phyloP scores from a whole-genome alignment of 345 rosid genomes.

The Murraya koenigii region DNA sequence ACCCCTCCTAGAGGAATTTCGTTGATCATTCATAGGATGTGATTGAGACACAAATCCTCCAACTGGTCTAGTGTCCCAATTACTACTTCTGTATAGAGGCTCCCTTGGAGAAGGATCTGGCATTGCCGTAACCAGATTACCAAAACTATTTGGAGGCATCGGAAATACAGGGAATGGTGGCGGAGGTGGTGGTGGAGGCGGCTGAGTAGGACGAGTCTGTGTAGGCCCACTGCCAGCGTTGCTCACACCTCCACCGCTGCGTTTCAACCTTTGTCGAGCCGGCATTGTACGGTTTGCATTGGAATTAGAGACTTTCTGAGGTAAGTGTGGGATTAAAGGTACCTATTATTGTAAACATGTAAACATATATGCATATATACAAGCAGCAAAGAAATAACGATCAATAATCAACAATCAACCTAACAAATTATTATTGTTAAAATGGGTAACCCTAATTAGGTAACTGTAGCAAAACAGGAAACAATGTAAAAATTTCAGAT shows the following conservation, averaged over 20 bases:
- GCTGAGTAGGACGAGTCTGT: conserved; percentile 29
- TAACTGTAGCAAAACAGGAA: background rate
- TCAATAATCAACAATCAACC: background rate
- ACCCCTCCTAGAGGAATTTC: conserved; percentile 46
- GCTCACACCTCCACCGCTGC: conserved; percentile 25
- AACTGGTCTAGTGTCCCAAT: conserved; percentile 42
- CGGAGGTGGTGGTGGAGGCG: conserved; percentile 40
- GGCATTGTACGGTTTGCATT: conserved; percentile 26
- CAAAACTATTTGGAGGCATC: conserved; percentile 34
- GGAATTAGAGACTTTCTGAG: conserved; percentile 36
- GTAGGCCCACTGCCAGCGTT: conserved; percentile 32
- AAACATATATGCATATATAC: background rate
- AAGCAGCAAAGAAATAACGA: background rate
- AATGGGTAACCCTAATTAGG: background rate
- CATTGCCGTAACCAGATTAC: conserved; percentile 28
- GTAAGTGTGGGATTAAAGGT: conserved; percentile 25
- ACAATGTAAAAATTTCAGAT: background rate
- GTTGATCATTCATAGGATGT: conserved; percentile 32
- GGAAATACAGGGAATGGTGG: conserved; percentile 37
- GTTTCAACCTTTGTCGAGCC: conserved; percentile 39
- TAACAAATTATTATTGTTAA: background rate
- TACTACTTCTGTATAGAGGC: conserved; percentile 32
- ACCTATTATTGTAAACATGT: conserved; percentile 22
- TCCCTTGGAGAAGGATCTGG: conserved; percentile 39
- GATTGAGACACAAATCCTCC: conserved; percentile 43